Evolutionary conservation across 371 early-diverging fungal genomes (phyloP).

Genomic region (Rhizoclosmatium hyalinum): DNA sequence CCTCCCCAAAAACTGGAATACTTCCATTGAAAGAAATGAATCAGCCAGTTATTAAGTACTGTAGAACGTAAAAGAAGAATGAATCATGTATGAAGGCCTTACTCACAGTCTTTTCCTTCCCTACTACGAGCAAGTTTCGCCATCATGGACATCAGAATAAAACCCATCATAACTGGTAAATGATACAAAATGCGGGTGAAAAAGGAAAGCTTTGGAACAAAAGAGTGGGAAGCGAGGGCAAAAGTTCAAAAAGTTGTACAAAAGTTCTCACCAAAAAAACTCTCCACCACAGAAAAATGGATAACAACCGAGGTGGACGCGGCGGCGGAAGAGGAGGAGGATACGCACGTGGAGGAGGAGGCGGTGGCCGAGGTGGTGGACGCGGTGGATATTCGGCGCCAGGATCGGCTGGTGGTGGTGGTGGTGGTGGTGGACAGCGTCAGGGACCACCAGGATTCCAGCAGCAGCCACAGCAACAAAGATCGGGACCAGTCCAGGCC

Average conservation of each 20-base stretch:
- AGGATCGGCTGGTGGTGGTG: conserved; percentile 21
- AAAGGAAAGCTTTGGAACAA: not conserved
- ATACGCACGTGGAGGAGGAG: conserved; percentile 10
- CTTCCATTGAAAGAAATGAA: not conserved
- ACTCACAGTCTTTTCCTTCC: not conserved
- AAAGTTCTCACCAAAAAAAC: not conserved
- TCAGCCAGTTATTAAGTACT: not conserved
- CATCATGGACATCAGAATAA: not conserved
- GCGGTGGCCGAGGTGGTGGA: conserved; percentile 29
- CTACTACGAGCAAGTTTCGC: not conserved
- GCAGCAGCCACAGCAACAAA: conserved; percentile 2
- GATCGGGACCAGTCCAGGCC: not conserved
- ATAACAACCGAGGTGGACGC: conserved; percentile 11
- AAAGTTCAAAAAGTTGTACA: not conserved
- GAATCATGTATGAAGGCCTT: not conserved
- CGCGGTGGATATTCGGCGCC: conserved; percentile 3
- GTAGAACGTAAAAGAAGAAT: not conserved
- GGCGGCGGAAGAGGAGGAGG: conserved; percentile 7
- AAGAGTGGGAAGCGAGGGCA: not conserved
- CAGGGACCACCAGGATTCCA: conserved; percentile 6
- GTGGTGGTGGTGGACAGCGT: conserved; percentile 23
- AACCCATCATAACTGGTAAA: not conserved
- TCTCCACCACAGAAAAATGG: not conserved
- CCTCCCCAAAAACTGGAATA: not conserved
- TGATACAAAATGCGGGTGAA: not conserved